phyloP scores from a whole-genome alignment of 2,329 filamentous ascomycete genomes.

The Cercospora nicotianae region DNA sequence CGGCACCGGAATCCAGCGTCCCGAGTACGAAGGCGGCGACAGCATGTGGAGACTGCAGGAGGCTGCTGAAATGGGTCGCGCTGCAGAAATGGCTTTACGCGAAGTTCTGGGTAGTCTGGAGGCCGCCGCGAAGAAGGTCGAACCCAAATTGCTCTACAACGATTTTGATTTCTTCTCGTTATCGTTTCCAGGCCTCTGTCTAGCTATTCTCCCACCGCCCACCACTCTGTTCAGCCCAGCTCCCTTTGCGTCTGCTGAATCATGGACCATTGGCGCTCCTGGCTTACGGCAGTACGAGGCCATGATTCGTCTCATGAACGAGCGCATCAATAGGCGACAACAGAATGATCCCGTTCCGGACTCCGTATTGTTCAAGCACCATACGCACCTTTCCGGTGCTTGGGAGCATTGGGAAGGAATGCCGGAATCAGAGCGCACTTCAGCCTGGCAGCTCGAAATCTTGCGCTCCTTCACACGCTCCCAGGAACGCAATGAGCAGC shows the following conservation, averaged over 20 bases:
- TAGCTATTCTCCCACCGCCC: slow-evolving; percentile 77
- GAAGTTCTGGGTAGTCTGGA: slow-evolving; percentile 80
- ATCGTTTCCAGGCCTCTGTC: slow-evolving; percentile 80
- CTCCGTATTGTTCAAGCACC: slow-evolving; percentile 67
- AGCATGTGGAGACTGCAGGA: slow-evolving; percentile 51
- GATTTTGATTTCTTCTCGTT: slow-evolving; percentile 81
- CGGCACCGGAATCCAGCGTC: slow-evolving; percentile 30
- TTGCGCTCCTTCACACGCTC: slow-evolving; percentile 48
- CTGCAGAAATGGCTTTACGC: slow-evolving; percentile 78
- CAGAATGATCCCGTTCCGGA: slow-evolving; percentile 43
- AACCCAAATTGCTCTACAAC: slow-evolving; percentile 53
- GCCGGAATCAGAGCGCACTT: slow-evolving; percentile 48
- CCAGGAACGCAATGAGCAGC: slow-evolving; percentile 41
- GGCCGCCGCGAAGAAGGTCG: slow-evolving; percentile 68
- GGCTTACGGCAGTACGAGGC: slow-evolving; percentile 72
- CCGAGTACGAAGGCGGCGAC: slow-evolving; percentile 65
- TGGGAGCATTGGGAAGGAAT: slow-evolving; percentile 75
- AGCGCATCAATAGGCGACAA: slow-evolving; percentile 39
- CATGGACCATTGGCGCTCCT: slow-evolving; percentile 79
- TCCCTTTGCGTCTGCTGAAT: slow-evolving; percentile 73
- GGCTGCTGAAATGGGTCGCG: slow-evolving; percentile 74
- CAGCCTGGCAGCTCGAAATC: slow-evolving; percentile 50
- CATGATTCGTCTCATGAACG: slow-evolving; percentile 45
- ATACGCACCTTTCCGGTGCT: slow-evolving; percentile 73
- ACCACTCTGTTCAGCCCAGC: slow-evolving; percentile 79